Evolutionary conservation across 345 rosid genomes (phyloP).

Genomic region (Diplotaxis tenuifolia): DNA sequence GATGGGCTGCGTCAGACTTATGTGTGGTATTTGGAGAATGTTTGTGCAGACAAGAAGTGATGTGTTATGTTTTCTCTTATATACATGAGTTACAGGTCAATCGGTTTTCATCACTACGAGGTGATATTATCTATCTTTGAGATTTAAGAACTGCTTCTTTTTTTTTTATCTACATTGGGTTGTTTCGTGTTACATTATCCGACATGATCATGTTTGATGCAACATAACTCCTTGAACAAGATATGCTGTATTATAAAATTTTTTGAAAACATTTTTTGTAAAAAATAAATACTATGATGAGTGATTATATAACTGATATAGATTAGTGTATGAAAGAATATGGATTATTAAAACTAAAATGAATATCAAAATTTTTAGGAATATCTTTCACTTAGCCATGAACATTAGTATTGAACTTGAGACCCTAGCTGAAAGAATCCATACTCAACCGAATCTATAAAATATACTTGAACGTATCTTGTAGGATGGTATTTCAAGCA

Average conservation of each 20-base stretch:
- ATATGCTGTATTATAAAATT: background rate
- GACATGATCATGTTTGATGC: background rate
- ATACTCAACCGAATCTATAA: background rate
- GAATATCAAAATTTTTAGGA: background rate
- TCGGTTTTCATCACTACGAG: background rate
- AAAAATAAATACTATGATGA: too few species aligned
- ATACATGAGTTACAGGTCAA: background rate
- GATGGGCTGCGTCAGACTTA: slow-evolving; percentile 88
- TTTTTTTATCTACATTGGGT: background rate
- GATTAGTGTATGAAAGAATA: background rate
- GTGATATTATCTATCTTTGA: slow-evolving; percentile 5
- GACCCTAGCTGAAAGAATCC: background rate
- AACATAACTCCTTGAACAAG: background rate
- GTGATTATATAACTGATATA: background rate
- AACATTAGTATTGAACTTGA: background rate
- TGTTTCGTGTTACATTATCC: background rate
- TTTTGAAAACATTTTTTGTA: background rate
- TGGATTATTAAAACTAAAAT: background rate
- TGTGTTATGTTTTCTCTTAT: background rate
- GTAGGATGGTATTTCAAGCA: background rate
- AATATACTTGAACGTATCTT: too few species aligned
- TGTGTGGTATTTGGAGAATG: slow-evolving; percentile 84
- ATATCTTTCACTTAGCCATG: background rate
- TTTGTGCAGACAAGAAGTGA: slow-evolving; percentile 33
- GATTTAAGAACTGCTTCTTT: background rate